A percentile compares a stretch with the other conserved stretches of the same genome.
Evolutionary conservation across 73 alveolate species (phyloP).

Genomic region (Stentor roeselii): DNA sequence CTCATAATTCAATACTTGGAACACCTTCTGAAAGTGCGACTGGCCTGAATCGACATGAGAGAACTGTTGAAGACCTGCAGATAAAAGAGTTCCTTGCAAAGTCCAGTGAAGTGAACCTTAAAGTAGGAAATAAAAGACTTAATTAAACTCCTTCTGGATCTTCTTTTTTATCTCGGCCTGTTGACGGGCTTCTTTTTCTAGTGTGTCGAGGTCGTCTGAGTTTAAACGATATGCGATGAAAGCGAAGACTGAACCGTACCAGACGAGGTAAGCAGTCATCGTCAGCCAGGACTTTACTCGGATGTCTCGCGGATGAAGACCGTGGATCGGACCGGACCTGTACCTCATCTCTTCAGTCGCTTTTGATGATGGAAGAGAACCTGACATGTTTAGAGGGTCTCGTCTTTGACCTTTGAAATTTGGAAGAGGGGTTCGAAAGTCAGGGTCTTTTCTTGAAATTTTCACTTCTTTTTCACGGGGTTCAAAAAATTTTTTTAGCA

Average conservation of each 20-base stretch:
- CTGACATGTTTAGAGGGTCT: background rate
- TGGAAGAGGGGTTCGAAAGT: conserved; percentile 11
- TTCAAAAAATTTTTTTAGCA: background rate
- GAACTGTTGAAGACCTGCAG: background rate
- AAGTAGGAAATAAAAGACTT: background rate
- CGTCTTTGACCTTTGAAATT: conserved; percentile 25
- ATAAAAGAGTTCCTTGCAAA: background rate
- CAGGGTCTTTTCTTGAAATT: conserved; percentile 5
- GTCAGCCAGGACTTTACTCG: conserved; percentile 14
- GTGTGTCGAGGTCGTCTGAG: conserved; percentile 8
- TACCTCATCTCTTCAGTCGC: conserved; percentile 5
- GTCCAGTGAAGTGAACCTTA: background rate
- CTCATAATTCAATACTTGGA: background rate
- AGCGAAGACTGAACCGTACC: background rate
- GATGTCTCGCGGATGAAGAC: conserved; percentile 8
- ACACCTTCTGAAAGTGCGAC: background rate
- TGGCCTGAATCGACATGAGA: background rate
- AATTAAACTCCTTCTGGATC: conserved; percentile 4
- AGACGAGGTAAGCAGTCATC: background rate
- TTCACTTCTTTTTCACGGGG: background rate
- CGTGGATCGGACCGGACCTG: background rate
- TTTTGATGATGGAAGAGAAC: background rate
- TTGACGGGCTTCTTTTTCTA: conserved; percentile 22
- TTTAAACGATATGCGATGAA: conserved; percentile 1
- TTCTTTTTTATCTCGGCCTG: conserved; percentile 7